These are phyloP conservation scores for Neurospora sp. DNA, from an alignment of 495 filamentous ascomycete species.

Conservation along the genomic window DNA sequence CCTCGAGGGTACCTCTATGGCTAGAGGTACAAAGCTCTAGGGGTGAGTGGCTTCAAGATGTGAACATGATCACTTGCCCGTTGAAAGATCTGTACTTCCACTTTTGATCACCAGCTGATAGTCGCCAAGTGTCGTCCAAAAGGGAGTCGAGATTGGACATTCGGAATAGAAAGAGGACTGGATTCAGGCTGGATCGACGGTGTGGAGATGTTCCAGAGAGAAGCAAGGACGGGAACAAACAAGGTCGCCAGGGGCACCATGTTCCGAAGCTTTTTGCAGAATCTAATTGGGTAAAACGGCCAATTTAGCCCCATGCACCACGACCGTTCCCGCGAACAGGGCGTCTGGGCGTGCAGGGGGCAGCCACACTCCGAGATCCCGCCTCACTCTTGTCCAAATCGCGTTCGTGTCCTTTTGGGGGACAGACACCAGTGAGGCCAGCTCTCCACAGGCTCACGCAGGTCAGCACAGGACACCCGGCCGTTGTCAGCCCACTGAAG, in stretches of 20 bases:
- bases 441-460: background rate
- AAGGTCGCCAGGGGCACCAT: background rate
- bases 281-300: background rate
- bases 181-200: background rate
- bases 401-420: slow-evolving; percentile 32
- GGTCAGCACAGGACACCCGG: background rate
- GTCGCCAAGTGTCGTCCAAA: background rate
- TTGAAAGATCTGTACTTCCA: background rate
- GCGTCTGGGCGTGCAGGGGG: background rate
- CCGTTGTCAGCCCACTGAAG: background rate
- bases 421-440: background rate
- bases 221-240: background rate
- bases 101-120: background rate
- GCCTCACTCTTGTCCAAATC: slow-evolving; percentile 14
- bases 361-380: background rate
- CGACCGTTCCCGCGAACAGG: background rate
- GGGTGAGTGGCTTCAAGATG: background rate
- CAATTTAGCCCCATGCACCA: background rate
- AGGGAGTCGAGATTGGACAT: background rate
- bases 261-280: background rate
- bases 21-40: background rate
- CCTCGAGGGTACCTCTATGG: background rate
- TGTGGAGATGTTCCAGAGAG: background rate
- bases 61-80: background rate
- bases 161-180: background rate